Base-by-base conservation (phyloP, 805 yeast species). In the Yarrowia sp. region DNA sequence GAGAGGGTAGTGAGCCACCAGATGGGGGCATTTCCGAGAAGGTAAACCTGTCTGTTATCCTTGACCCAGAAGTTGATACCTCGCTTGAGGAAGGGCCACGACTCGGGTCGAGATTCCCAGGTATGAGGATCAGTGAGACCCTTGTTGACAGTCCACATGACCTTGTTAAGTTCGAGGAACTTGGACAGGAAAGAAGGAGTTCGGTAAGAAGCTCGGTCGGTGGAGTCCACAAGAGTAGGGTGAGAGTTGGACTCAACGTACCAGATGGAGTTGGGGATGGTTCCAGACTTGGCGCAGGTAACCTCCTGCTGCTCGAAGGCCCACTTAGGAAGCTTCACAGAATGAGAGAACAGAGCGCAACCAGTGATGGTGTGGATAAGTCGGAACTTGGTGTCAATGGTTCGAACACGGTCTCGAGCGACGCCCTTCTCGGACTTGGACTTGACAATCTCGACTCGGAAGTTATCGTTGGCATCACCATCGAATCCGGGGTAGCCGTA, bases 281-380 rank as follows among this genome's bases (percentile, higher is more conserved):
- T 83, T 14, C 98, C 95, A 28, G 83, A 84, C 61, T 86, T 87
- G 62, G 91, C 82, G 74, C 99, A 95, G 43, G 91, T 77, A 11
- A 93, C 96, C 78, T 95, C 99, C 76, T 88, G 90, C 74, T 92
- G 97, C 66, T 81, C 81, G 70, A 82, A 83, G 1, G 89, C 98
- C 96, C 96, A 89, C 8, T 80, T 81, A n/a, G 97, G 97, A 43
- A 95, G 79, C 71, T 80, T 83, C 21, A 81, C 81, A 49, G 82
- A 83, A 72, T 92, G 96, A n/a, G 92, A 85, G 70, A 91, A 75
- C 65, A 95, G 75, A 19, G 80, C 79, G 75, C 99, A 95, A 32
- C 82, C 80, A 32, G 89, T 83, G 41, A 86, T 86, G 17, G 80
- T 76, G 74, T 90, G 96, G 63, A 81, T 77, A 19, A 93, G 76